These are phyloP conservation scores for Hypoxylon trugodes DNA, from an alignment of 495 filamentous ascomycete genomes.

Conservation along the genomic window DNA sequence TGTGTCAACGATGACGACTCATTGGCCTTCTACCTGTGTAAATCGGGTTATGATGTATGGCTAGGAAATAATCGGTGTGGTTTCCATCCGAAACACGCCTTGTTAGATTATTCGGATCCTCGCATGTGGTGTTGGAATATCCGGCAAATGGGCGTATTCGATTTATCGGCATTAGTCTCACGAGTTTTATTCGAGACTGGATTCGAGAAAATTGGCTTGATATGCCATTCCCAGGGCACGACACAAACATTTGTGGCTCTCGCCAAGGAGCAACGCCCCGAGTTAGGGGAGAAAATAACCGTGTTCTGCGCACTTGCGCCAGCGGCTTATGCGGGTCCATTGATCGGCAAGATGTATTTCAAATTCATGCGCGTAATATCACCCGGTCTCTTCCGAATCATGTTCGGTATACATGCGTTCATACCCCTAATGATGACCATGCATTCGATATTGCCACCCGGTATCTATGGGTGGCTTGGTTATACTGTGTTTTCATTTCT, in stretches of 20 bases:
- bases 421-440: slow-evolving; percentile 95
- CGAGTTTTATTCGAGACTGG: slow-evolving; percentile 84
- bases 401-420: slow-evolving; percentile 95
- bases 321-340: slow-evolving; percentile 87
- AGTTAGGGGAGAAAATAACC: slow-evolving; percentile 82
- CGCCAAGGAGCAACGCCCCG: slow-evolving; percentile 90
- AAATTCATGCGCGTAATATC: slow-evolving; percentile 88
- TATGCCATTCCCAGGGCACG: slow-evolving; percentile 92
- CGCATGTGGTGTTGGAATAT: slow-evolving; percentile 99
- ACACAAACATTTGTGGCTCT: slow-evolving; percentile 90
- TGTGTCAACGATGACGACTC: slow-evolving; percentile 91
- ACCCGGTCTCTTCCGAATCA: slow-evolving; percentile 75
- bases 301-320: slow-evolving; percentile 95
- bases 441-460: slow-evolving; percentile 68
- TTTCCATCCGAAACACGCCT: slow-evolving; percentile 76
- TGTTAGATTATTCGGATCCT: slow-evolving; percentile 76
- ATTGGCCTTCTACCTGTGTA: slow-evolving; percentile 90
- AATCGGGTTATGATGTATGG: slow-evolving; percentile 96
- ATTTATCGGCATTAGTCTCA: slow-evolving; percentile 87
- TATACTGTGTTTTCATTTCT: slow-evolving; percentile 91
- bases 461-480: slow-evolving; percentile 82
- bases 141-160: slow-evolving; percentile 89
- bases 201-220: slow-evolving; percentile 82
- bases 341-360: slow-evolving; percentile 89
- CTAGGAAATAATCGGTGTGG: slow-evolving; percentile 95